Conservation (phyloP, 495 filamentous ascomycete species). For the Eremomyces bilateralis region DNA sequence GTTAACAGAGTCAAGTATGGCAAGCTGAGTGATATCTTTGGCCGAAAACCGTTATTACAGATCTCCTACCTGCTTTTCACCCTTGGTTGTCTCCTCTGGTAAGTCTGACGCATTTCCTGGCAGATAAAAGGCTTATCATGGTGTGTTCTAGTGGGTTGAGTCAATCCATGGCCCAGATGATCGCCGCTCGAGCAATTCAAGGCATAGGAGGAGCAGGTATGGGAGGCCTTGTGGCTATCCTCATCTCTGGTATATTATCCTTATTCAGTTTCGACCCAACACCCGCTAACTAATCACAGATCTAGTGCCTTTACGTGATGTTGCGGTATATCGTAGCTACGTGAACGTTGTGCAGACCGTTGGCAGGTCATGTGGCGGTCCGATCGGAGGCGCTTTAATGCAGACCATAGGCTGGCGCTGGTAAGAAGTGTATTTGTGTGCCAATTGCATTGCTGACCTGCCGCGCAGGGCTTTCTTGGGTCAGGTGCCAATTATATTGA, state of each 20-base stretch:
- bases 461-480: constrained; percentile 34
- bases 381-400: constrained; percentile 39
- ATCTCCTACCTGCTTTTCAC: constrained; percentile 24
- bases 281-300: constrained; percentile 18
- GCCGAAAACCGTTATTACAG: constrained; percentile 22
- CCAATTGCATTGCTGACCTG: neutral
- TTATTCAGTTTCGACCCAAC: neutral
- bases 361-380: constrained; percentile 42
- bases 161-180: constrained; percentile 5
- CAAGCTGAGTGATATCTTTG: constrained; percentile 27
- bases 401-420: constrained; percentile 49
- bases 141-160: no score
- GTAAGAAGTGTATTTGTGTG: constrained; percentile 16
- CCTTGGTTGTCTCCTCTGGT: no score
- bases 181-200: constrained; percentile 8
- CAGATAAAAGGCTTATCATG: no score
- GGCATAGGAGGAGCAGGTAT: constrained; percentile 8
- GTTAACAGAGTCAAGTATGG: constrained; percentile 24
- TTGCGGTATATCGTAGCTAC: constrained; percentile 43
- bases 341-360: constrained; percentile 41
- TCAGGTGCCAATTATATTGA: constrained; percentile 30
- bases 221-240: constrained; percentile 7
- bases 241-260: constrained; percentile 6
- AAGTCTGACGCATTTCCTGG: no score
- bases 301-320: constrained; percentile 41